Base-by-base conservation (phyloP, 2,329 filamentous ascomycete genomes). In the Rutstroemia sydowiana region DNA sequence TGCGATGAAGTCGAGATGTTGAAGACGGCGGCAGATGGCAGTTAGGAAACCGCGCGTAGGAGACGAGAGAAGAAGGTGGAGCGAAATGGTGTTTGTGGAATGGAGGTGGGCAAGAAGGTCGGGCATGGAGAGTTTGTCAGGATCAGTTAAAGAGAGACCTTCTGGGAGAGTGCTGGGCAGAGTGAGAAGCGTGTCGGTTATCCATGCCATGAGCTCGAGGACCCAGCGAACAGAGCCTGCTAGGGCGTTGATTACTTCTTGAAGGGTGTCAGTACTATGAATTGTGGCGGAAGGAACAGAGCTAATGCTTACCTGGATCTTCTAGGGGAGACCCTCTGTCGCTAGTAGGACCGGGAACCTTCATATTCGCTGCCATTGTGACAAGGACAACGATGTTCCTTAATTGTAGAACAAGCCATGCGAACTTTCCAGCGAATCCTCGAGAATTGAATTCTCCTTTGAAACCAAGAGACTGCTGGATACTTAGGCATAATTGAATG, bases 161-260 rank as follows among this genome's bases (percentile, higher is more conserved):
- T 70, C 3, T 63, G 61, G 60, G 1, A 66, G 63, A 53, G 81
- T 77, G 45, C 75, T 73, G 45, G 76, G 70, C 10, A 84, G 72
- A 37, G 73, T 69, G 55, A 83, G 79, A 2, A 85, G 69, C 16
- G 73, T 73, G 59, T 84, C 79, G n/a, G 73, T 71, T 10, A 84
- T 65, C 78, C 81, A 85, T 2, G 76, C 73, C 42, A 85, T 68
- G 13, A 95, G 73, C 55, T 92, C 85, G 32, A 90, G 74, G 0
- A 81, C 80, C 91, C 91, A 96, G 63, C 79, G 84, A 3, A 86
- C 81, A 50, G 89, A 85, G 20, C 88, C 87, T 5, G 84, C 78
- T 10, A 95, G 72, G 41, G 84, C 79, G 37, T 83, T 79, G 2
- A 92, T 78, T 11, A 88, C 81, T 64, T 92, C 88, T 82, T 52